A percentile compares a stretch with the other conserved stretches of the same genome.
Conservation (phyloP, 495 filamentous ascomycete species). For the Jackrogersella multiformis region DNA sequence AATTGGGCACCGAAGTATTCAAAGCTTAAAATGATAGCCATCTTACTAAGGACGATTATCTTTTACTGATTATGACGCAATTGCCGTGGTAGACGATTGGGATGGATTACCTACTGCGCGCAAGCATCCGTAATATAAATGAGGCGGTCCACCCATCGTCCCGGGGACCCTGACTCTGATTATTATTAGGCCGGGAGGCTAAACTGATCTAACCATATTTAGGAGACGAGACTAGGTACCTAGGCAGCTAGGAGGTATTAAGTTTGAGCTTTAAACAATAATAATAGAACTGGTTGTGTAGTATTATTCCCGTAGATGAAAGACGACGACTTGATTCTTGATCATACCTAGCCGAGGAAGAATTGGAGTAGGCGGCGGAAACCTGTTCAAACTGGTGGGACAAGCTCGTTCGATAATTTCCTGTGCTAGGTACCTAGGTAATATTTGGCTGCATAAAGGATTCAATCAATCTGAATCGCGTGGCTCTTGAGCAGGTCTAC, state of each 20-base stretch:
- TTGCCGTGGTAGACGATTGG: conserved; percentile 9
- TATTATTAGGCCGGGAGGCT: conserved; percentile 21
- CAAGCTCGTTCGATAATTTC: conserved; percentile 4
- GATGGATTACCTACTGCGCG: conserved; percentile 17
- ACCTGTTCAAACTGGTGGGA: conserved; percentile 10
- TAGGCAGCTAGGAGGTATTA: too few species aligned
- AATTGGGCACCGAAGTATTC: not conserved
- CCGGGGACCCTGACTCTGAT: conserved; percentile 32
- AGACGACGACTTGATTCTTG: not conserved
- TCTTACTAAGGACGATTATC: not conserved
- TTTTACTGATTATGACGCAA: conserved; percentile 35
- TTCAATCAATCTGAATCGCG: conserved; percentile 42
- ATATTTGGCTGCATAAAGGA: conserved; percentile 13
- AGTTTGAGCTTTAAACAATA: not conserved
- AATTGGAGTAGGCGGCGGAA: not conserved
- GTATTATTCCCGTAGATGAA: not conserved
- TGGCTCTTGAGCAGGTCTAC: conserved; percentile 29
- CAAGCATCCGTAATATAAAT: conserved; percentile 34
- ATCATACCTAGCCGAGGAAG: not conserved
- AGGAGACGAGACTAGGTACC: not conserved
- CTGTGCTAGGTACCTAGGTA: too few species aligned
- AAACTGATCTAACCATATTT: conserved; percentile 13
- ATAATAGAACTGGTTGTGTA: not conserved
- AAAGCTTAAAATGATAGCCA: not conserved
- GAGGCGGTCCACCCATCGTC: conserved; percentile 29